Evolutionary conservation across 164 flowering plant genomes (phyloP), one percentile per base, ranked within the genome.

Genomic region (Aristolochia contorta): DNA sequence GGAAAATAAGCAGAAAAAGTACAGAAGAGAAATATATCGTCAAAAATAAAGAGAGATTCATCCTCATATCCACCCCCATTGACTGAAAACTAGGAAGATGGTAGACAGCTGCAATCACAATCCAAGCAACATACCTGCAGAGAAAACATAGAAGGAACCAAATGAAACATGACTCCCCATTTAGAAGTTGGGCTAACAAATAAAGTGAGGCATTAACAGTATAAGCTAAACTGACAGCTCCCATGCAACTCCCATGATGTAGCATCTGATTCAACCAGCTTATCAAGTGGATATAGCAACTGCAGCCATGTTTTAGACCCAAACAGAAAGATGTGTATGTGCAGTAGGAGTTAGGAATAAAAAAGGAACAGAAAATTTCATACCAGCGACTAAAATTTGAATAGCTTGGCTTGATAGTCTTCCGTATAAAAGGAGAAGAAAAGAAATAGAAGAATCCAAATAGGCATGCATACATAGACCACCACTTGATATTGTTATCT

Each of bases 51-150:
- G 99, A 94, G 45, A 94, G 89, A 63, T 91, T 91, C 99, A 94
- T 91, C 73, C 97, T 90, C 88, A 93, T 62, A 69, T 94, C 99
- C 61, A 94, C 88, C 78, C 97, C 99, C 97, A 94, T 94, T 67
- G 99, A 92, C 68, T 79, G 96, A 79, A 94, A 91, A 77, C 97
- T 94, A 25, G 97, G 99, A 65, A 94, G 96, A 80, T 94, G 99
- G 72, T 91, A 91, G 46, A 91, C 27, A 69, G 99, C 89, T 52
- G 99, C 97, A 46, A 91, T 75, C 62, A 85, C 79, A 62, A 94
- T 91, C 99, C 99, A 94, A 50, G 79, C 84, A 65, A 91, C 76
- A 61, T 94, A 94, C 99, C 99, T 94, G 77, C 69, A 71, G 41
- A 13, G 47, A 55, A 48, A 54, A 16, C 37, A 30, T 37, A 37